Base-by-base conservation (phyloP, 2,329 filamentous ascomycete genomes). In the Pyrenophora tritici-repentis region DNA sequence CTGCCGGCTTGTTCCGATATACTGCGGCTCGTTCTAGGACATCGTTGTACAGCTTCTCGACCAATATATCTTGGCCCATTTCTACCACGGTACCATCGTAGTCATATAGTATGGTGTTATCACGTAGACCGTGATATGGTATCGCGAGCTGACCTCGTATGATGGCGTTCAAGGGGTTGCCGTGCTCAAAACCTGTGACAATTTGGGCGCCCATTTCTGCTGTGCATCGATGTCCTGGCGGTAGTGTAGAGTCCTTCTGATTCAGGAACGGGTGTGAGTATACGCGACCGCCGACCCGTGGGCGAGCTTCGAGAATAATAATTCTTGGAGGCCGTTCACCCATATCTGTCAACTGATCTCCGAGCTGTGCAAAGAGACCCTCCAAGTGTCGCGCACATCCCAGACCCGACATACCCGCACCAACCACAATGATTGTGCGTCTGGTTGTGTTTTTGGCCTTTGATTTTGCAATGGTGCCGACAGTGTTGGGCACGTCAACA, bases 131-230 rank as follows among this genome's bases (percentile, higher is more conserved):
- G 72, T 97, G 91, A 70, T 96, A 97, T 13, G 86, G 86, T 16
- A 99, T 81, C 20, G 88, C 89, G 41, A 99, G 81, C 73, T 99
- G 95, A 13, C 90, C 92, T 60, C 94, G 87, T 49, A 99, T 86
- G 53, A 99, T 85, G 41, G 92, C 85, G 70, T 97, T 95, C 62
- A 99, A 78, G 4, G 94, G 94, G 64, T 99, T 99, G 14, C 95
- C 95, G 59, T 90, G 85, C 61, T 97, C 91, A 70, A 97, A 99
- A 0, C 94, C 94, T 29, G 95, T 97, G 55, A 99, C 91, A 53
- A 99, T 97, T 81, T 99, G 96, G 47, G 93, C 94, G 22, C 94
- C 94, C 86, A 97, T 95, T 72, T 99, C 94, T 26, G 91, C 94
- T 16, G 92, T 97, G 67, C 88, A 88, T 42, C 75, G 83, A 71